phyloP scores from a whole-genome alignment of 1,139 yeast genomes.

The Debaryomyces singareniensis region DNA sequence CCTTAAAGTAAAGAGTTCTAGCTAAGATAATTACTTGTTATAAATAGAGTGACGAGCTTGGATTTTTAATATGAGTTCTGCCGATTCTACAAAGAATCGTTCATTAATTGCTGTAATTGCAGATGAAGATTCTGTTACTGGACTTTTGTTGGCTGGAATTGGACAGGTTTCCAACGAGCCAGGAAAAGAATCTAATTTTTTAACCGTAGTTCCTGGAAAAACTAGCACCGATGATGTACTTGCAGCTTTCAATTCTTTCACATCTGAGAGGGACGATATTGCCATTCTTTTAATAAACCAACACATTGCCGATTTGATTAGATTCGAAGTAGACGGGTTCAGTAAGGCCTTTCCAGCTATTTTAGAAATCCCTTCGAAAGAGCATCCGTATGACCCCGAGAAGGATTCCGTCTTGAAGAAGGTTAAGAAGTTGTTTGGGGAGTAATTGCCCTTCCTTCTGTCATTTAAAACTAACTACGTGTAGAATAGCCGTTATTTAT shows the following conservation, averaged over 20 bases:
- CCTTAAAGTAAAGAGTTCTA: too few relatives aligned
- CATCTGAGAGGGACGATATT: slow-evolving; percentile 75
- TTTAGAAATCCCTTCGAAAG: slow-evolving; percentile 95
- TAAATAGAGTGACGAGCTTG: too few relatives aligned
- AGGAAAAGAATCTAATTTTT: slow-evolving; percentile 73
- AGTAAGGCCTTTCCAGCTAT: slow-evolving; percentile 95
- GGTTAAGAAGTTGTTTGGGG: slow-evolving; percentile 92
- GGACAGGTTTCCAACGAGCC: slow-evolving; percentile 73
- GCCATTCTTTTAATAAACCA: slow-evolving; percentile 92
- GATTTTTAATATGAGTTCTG: slow-evolving; percentile 26
- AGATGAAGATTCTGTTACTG: slow-evolving; percentile 96
- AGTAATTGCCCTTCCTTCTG: slow-evolving; percentile 30
- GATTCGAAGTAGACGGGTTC: slow-evolving; percentile 75
- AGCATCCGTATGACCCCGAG: slow-evolving; percentile 97
- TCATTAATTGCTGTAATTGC: slow-evolving; percentile 87
- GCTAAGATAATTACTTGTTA: too few relatives aligned
- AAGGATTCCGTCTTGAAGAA: slow-evolving; percentile 93
- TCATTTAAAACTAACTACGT: slow-evolving; percentile 2
- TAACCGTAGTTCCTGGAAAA: slow-evolving; percentile 72
- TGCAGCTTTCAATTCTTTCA: slow-evolving; percentile 68
- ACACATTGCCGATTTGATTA: slow-evolving; percentile 86
- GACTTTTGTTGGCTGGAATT: slow-evolving; percentile 89
- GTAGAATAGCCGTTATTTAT: too few relatives aligned
- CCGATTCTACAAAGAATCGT: slow-evolving; percentile 51
- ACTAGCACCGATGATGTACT: slow-evolving; percentile 74